These are phyloP conservation scores for Ceratobasidium papillatum DNA, from an alignment of 1,284 basidiomycete species.

Conservation along the genomic window DNA sequence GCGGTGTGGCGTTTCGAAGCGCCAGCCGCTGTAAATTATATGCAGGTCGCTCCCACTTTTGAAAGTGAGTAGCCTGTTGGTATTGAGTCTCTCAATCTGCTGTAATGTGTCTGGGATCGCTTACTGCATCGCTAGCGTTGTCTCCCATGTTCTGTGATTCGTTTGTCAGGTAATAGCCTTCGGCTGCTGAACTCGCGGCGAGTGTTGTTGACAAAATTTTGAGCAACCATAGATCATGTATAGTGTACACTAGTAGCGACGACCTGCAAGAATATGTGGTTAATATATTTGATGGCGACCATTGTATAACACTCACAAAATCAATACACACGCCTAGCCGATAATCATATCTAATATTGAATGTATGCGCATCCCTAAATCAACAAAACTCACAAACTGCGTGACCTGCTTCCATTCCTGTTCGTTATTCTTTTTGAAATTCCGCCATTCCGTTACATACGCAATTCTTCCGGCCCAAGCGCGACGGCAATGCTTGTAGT, in stretches of 20 bases:
- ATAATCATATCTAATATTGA: too few species aligned
- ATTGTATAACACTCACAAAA: neutral
- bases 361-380: too few species aligned
- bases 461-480: conserved; percentile 17
- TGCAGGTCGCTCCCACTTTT: neutral
- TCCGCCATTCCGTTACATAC: conserved; percentile 8
- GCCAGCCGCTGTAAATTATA: neutral
- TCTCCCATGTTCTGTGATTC: conserved; percentile 13
- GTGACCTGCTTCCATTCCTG: conserved; percentile 10
- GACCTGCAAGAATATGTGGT: neutral
- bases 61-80: neutral
- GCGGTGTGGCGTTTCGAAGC: neutral
- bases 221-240: too few species aligned
- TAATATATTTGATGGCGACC: neutral
- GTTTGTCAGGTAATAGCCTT: neutral
- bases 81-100: neutral
- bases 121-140: conserved; percentile 15
- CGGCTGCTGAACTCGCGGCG: neutral
- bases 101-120: neutral
- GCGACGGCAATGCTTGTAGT: neutral
- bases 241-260: too few species aligned
- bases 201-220: too few species aligned
- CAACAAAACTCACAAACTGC: neutral
- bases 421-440: conserved; percentile 10
- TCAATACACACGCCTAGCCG: neutral